phyloP scores from a whole-genome alignment of 805 yeast species.

The Saitoella complicata region DNA sequence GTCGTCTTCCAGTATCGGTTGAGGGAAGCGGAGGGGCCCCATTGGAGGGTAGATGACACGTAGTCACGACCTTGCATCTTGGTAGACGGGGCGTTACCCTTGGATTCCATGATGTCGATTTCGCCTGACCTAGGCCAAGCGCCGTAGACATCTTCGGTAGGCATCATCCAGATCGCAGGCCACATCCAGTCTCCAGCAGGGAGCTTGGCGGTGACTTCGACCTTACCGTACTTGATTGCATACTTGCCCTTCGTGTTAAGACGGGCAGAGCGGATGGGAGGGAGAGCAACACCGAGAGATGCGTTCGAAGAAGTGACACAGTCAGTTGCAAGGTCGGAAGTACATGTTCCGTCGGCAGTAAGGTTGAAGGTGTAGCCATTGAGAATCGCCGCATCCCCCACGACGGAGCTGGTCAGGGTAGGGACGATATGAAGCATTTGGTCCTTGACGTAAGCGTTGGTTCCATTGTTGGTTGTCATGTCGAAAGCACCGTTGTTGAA shows the following conservation, averaged over 20 bases:
- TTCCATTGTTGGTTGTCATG: constrained; percentile 5
- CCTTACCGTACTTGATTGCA: constrained; percentile 8
- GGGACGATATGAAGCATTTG: constrained; percentile 8
- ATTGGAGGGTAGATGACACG: constrained; percentile 9
- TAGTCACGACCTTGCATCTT: constrained; percentile 8
- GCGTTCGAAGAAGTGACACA: constrained; percentile 8
- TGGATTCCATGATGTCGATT: constrained; percentile 9
- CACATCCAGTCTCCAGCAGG: constrained; percentile 12
- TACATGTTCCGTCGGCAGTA: constrained; percentile 6
- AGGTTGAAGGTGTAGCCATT: constrained; percentile 11
- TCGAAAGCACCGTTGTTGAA: constrained; percentile 10
- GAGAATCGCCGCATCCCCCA: constrained; percentile 6
- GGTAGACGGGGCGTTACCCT: constrained; percentile 10
- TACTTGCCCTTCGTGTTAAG: constrained; percentile 6
- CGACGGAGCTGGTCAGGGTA: constrained; percentile 7
- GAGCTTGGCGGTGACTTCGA: constrained; percentile 8
- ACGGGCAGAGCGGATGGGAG: constrained; percentile 10
- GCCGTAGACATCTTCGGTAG: constrained; percentile 7
- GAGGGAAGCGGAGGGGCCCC: constrained; percentile 6
- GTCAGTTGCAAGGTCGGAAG: constrained; percentile 1
- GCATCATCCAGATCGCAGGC: constrained; percentile 13
- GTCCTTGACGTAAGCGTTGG: constrained; percentile 8
- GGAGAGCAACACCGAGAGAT: constrained; percentile 5
- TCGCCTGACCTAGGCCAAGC: constrained; percentile 12
- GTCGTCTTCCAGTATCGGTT: constrained; percentile 3